Conservation (phyloP, 139 green algal genomes). For the Diplosphaera chodatii region DNA sequence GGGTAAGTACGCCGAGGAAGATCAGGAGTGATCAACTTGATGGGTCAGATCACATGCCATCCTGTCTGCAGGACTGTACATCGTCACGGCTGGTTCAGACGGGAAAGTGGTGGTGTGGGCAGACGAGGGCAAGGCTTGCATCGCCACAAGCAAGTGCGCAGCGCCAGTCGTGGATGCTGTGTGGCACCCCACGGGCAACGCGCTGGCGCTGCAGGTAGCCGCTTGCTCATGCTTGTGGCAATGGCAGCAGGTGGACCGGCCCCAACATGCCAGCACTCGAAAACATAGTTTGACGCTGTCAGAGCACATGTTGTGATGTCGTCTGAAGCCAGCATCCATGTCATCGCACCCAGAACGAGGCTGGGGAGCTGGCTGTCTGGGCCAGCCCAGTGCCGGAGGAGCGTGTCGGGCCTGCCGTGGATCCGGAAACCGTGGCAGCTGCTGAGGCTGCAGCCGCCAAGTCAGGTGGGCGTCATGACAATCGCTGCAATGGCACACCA, state of each 20-base stretch:
- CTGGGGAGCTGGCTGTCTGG: conserved; percentile 62
- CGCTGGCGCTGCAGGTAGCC: conserved; percentile 27
- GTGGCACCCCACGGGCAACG: conserved; percentile 68
- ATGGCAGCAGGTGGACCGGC: too few species aligned
- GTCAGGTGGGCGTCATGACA: neutral
- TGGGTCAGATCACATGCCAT: too few species aligned
- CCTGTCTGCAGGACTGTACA: conserved; percentile 54
- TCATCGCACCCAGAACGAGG: neutral
- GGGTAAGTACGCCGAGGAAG: too few species aligned
- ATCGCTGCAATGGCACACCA: too few species aligned
- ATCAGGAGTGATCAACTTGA: too few species aligned
- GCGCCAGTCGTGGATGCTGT: conserved; percentile 14
- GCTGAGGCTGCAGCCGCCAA: conserved; percentile 1
- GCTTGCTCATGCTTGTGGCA: too few species aligned
- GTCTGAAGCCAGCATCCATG: too few species aligned
- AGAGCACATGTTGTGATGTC: too few species aligned
- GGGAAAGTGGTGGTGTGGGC: conserved; percentile 65
- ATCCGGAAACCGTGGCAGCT: conserved; percentile 6
- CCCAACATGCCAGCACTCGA: too few species aligned
- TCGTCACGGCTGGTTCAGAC: conserved; percentile 51
- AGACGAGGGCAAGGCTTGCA: conserved; percentile 6
- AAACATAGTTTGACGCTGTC: too few species aligned
- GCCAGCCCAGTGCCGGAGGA: conserved; percentile 36
- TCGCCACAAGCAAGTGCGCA: neutral
- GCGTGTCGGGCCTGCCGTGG: conserved; percentile 21